A percentile compares a stretch with the other conserved stretches of the same genome.
phyloP scores from a whole-genome alignment of 345 rosid genomes.

The Arabidopsis thaliana region TAIR10.1 NC_003075.7:9671001-9671500 shows the following conservation, averaged over 20 bases:
- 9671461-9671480: constrained; percentile 75
- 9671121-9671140: constrained; percentile 64
- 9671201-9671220: constrained; percentile 69
- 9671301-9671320: constrained; percentile 70
- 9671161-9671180: constrained; percentile 88
- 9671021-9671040: neutral
- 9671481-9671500: constrained; percentile 65
- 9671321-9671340: constrained; percentile 84
- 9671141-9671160: constrained; percentile 73
- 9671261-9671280: constrained; percentile 69
- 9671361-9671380: constrained; percentile 87
- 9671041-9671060: constrained; percentile 7
- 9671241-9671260: constrained; percentile 76
- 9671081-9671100: constrained; percentile 7
- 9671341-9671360: constrained; percentile 88
- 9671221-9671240: constrained; percentile 60
- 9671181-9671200: constrained; percentile 74
- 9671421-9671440: constrained; percentile 69
- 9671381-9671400: constrained; percentile 66
- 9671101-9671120: constrained; percentile 63
- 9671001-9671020: neutral
- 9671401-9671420: constrained; percentile 92
- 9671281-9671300: constrained; percentile 76
- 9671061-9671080: neutral
- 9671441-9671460: constrained; percentile 61